Conservation (phyloP, 2,329 filamentous ascomycete species). For the Lecanosticta acicola region DNA sequence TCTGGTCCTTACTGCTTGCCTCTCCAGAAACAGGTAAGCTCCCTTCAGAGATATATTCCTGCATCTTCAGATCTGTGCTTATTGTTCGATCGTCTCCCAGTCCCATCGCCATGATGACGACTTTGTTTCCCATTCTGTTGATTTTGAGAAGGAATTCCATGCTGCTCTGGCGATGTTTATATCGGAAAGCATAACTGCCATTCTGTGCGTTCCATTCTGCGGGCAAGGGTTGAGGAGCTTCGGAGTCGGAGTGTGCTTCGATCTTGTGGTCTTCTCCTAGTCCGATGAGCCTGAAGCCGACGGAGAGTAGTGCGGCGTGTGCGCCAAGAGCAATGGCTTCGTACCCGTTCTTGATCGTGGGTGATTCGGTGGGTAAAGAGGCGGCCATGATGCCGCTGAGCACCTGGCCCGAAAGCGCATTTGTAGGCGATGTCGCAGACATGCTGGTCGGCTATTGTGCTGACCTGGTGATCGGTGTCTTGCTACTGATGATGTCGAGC, state of each 20-base stretch:
- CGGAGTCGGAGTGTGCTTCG: slow-evolving; percentile 25
- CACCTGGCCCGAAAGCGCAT: slow-evolving; percentile 40
- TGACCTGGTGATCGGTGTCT: no score
- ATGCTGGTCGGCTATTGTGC: slow-evolving; percentile 1
- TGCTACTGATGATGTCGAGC: no score
- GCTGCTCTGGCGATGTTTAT: slow-evolving; percentile 77
- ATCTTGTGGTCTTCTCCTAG: slow-evolving; percentile 77
- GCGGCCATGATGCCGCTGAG: slow-evolving; percentile 41
- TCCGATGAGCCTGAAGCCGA: slow-evolving; percentile 75
- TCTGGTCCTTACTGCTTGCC: slow-evolving; percentile 32
- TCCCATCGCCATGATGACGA: slow-evolving; percentile 74
- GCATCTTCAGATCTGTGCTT: slow-evolving; percentile 66
- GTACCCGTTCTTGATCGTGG: slow-evolving; percentile 60
- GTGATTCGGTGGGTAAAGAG: slow-evolving; percentile 37
- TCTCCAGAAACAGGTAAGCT: slow-evolving; percentile 46
- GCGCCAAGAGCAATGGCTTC: slow-evolving; percentile 79
- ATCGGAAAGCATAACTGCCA: slow-evolving; percentile 72
- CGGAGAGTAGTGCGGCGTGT: slow-evolving; percentile 74
- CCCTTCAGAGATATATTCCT: slow-evolving; percentile 67
- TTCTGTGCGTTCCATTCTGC: slow-evolving; percentile 72
- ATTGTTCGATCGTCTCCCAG: slow-evolving; percentile 75
- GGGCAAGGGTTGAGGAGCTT: slow-evolving; percentile 60
- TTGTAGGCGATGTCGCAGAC: slow-evolving; percentile 19
- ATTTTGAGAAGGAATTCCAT: slow-evolving; percentile 79
- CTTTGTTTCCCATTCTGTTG: slow-evolving; percentile 73